Percentiles rank a stretch among this genome's conserved stretches.
Conservation (phyloP, 2,329 filamentous ascomycete species). For the Monosporascus ibericus region DNA sequence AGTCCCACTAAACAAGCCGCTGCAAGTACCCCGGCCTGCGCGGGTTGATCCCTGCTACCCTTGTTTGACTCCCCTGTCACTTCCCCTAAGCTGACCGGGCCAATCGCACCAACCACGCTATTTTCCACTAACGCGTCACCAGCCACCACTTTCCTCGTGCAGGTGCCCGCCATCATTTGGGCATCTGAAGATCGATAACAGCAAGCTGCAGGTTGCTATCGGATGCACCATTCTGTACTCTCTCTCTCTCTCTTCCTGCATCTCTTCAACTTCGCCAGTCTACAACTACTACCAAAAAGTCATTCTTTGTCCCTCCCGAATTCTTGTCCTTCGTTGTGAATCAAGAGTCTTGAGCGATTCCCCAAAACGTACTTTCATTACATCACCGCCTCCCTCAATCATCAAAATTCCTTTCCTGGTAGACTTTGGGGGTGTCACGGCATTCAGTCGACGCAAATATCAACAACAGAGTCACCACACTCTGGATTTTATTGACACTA, state of each 20-base stretch:
- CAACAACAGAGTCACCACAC: not conserved
- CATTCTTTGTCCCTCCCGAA: not conserved
- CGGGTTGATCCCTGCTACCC: not conserved
- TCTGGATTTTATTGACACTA: not conserved
- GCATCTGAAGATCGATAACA: not conserved
- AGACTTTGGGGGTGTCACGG: not conserved
- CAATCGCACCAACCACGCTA: constrained; percentile 1
- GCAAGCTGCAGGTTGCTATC: not conserved
- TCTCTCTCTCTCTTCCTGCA: not conserved
- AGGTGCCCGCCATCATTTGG: too few relatives aligned
- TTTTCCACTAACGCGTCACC: not conserved
- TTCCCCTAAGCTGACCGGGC: not conserved
- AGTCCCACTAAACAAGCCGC: not conserved
- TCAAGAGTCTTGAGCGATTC: not conserved
- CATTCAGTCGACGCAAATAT: not conserved
- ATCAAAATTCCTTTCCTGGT: not conserved
- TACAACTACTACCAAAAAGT: not conserved
- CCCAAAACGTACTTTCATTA: not conserved
- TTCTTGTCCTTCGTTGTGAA: not conserved
- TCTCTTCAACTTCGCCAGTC: not conserved
- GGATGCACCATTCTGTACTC: not conserved
- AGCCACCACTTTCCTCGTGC: not conserved
- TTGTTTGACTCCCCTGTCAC: not conserved
- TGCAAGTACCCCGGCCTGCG: not conserved
- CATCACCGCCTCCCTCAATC: not conserved